These are phyloP conservation scores for Tolypocladium tropicale DNA, from an alignment of 2,329 filamentous ascomycete genomes.

Conservation along the genomic window DNA sequence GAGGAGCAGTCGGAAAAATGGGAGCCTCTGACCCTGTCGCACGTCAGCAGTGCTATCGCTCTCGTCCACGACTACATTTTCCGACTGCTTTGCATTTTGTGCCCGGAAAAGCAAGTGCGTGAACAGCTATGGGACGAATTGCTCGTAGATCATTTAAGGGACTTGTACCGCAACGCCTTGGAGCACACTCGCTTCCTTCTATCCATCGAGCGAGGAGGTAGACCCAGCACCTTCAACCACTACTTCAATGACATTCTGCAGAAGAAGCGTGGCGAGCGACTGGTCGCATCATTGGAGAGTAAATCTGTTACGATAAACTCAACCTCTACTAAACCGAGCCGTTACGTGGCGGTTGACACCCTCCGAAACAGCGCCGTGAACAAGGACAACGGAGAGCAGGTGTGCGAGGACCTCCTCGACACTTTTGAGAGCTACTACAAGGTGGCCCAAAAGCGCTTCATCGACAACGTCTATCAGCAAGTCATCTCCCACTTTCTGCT, in stretches of 20 bases:
- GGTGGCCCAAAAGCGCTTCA: slow-evolving; percentile 48
- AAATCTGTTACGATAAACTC: background rate
- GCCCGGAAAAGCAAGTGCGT: slow-evolving; percentile 31
- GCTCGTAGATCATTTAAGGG: slow-evolving; percentile 33
- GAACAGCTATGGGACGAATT: slow-evolving; percentile 29
- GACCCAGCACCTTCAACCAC: slow-evolving; percentile 39
- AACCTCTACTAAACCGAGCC: background rate
- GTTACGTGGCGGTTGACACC: background rate
- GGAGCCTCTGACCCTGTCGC: slow-evolving; percentile 33
- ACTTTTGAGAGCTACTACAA: slow-evolving; percentile 52
- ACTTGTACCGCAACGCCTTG: slow-evolving; percentile 36
- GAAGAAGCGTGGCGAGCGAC: slow-evolving; percentile 9
- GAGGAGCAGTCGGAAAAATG: slow-evolving; percentile 45
- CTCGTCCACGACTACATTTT: slow-evolving; percentile 43
- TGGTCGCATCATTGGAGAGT: background rate
- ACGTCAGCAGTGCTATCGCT: slow-evolving; percentile 39
- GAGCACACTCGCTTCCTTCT: slow-evolving; percentile 41
- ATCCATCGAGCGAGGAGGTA: slow-evolving; percentile 34
- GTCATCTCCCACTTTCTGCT: slow-evolving; percentile 45
- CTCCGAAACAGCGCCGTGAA: slow-evolving; percentile 7
- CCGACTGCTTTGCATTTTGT: slow-evolving; percentile 28
- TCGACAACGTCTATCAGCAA: slow-evolving; percentile 52
- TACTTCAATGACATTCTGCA: slow-evolving; percentile 35
- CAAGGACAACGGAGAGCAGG: slow-evolving; percentile 20
- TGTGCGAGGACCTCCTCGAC: slow-evolving; percentile 46